These are phyloP conservation scores for Sutorius australiensis DNA, from an alignment of 768 basidiomycete genomes.

Conservation along the genomic window DNA sequence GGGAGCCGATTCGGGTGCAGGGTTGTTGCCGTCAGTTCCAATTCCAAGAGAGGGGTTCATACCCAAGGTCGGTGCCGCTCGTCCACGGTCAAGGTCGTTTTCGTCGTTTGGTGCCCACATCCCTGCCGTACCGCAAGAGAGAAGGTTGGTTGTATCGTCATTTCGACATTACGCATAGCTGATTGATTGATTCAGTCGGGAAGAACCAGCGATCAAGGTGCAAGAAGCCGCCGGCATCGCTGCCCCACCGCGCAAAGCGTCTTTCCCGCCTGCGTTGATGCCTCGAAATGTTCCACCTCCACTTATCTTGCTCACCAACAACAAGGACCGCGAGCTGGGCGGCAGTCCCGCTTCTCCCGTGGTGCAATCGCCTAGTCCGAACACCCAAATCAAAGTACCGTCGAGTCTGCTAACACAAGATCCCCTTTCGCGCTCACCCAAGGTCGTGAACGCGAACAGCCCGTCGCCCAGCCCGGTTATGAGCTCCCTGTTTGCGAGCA, in stretches of 20 bases:
- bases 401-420: slow-evolving; percentile 37
- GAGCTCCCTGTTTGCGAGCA: slow-evolving; percentile 9
- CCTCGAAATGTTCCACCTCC: slow-evolving; percentile 19
- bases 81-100: slow-evolving; percentile 69
- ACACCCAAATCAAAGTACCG: slow-evolving; percentile 28
- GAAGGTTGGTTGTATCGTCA: slow-evolving; percentile 15
- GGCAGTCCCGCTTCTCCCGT: slow-evolving; percentile 3
- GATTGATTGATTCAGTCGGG: slow-evolving; percentile 12
- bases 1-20: neutral
- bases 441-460: slow-evolving; percentile 1
- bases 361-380: slow-evolving; percentile 38
- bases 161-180: neutral
- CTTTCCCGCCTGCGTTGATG: slow-evolving; percentile 21
- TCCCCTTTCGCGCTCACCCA: slow-evolving; percentile 4
- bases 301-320: slow-evolving; percentile 10
- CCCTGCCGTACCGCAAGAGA: neutral
- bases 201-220: slow-evolving; percentile 20
- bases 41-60: slow-evolving; percentile 63
- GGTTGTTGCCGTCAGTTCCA: slow-evolving; percentile 11
- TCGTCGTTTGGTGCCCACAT: slow-evolving; percentile 56
- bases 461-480: slow-evolving; percentile 6
- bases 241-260: slow-evolving; percentile 3
- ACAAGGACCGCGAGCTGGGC: slow-evolving; percentile 3
- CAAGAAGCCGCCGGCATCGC: neutral
- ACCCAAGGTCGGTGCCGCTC: slow-evolving; percentile 46